Evolutionary conservation across 2,329 filamentous ascomycete genomes (phyloP).

Genomic region (Diplodia seriata): DNA sequence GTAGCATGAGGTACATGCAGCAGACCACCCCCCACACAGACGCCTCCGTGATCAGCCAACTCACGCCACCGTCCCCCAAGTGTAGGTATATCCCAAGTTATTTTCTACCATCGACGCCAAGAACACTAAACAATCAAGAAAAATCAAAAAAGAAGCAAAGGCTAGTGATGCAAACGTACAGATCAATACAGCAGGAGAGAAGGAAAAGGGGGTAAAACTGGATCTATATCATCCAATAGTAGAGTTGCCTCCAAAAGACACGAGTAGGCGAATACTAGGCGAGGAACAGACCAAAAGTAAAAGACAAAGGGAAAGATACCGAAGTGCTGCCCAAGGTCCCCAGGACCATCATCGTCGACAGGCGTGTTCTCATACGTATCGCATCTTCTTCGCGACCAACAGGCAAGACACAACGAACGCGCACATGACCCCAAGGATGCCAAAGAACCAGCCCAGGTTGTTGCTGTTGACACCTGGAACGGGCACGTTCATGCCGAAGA

Average conservation of each 20-base stretch:
- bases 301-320: neutral
- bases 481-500: constrained; percentile 86
- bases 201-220: neutral
- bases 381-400: constrained; percentile 52
- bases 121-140: neutral
- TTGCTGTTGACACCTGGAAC: constrained; percentile 61
- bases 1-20: neutral
- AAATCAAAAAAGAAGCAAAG: neutral
- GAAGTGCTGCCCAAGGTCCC: neutral
- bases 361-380: constrained; percentile 35
- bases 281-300: neutral
- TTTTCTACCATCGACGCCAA: constrained; percentile 17
- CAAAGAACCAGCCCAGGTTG: constrained; percentile 64
- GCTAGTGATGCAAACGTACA: neutral
- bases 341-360: too few species aligned
- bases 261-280: neutral
- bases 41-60: neutral
- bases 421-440: constrained; percentile 64
- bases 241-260: neutral
- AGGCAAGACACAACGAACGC: constrained; percentile 51
- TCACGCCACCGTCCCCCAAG: neutral
- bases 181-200: neutral
- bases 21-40: neutral
- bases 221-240: neutral
- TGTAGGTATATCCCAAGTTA: constrained; percentile 6